Percentiles rank a stretch among this genome's conserved stretches.
Evolutionary conservation across 2,329 filamentous ascomycete genomes (phyloP).

Genomic region (Diaporthe citrichinensis): DNA sequence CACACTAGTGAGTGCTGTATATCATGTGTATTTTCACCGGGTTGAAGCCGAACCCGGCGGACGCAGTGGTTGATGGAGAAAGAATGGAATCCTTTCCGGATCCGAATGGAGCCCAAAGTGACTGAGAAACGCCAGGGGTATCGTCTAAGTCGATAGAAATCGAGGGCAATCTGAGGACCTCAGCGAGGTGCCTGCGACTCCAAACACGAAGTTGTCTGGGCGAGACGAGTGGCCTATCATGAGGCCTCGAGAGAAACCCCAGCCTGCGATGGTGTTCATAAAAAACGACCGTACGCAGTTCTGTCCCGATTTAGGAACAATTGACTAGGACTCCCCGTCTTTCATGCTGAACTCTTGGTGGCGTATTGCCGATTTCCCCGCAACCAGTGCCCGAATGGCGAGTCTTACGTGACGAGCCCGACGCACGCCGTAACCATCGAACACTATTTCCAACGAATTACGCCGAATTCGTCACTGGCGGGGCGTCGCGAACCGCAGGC

Average conservation of each 20-base stretch:
- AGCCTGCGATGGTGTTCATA: background rate
- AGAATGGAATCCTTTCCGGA: background rate
- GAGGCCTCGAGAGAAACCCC: background rate
- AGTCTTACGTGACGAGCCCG: too few relatives aligned
- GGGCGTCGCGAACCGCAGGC: slow-evolving; percentile 31
- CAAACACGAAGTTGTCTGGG: background rate
- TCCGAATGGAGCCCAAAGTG: background rate
- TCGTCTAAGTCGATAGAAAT: slow-evolving; percentile 11
- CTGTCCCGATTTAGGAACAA: background rate
- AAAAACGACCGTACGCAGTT: background rate
- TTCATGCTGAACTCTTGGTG: background rate
- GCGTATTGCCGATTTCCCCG: background rate
- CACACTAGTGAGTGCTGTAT: background rate
- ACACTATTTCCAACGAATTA: background rate
- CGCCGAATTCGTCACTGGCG: slow-evolving; percentile 39
- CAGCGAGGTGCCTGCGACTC: background rate
- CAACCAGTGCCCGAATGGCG: background rate
- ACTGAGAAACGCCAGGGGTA: slow-evolving; percentile 10
- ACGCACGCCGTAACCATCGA: background rate
- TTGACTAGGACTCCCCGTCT: background rate
- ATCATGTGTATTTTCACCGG: background rate
- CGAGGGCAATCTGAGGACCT: background rate
- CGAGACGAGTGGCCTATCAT: background rate
- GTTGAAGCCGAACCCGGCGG: background rate
- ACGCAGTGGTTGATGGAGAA: background rate